Conservation (phyloP, 495 filamentous ascomycete species). For the Podospora bellae-mahoneyi region DNA sequence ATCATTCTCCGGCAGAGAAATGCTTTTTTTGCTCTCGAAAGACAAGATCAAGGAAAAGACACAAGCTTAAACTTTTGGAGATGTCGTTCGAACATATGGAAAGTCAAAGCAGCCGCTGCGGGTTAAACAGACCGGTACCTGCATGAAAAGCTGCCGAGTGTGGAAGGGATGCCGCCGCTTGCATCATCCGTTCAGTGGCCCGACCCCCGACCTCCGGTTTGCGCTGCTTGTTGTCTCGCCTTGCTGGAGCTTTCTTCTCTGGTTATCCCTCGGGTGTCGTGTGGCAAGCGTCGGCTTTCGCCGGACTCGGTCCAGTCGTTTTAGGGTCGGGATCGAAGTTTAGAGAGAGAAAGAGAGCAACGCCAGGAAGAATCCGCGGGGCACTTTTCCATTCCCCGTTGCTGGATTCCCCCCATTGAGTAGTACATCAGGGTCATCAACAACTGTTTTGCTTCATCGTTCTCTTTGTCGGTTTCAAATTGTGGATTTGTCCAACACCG, state of each 20-base stretch:
- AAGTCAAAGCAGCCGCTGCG: not conserved
- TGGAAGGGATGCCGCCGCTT: slow-evolving; percentile 2
- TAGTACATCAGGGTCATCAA: not conserved
- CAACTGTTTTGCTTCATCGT: not conserved
- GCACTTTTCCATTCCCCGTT: not conserved
- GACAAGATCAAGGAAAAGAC: not conserved
- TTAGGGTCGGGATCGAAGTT: not conserved
- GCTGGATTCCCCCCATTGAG: not conserved
- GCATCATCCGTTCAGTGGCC: not conserved
- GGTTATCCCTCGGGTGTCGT: not conserved
- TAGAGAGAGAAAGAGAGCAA: not conserved
- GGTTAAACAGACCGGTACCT: slow-evolving; percentile 17
- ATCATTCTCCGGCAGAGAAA: not conserved
- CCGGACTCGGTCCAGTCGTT: slow-evolving; percentile 7
- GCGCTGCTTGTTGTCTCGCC: not conserved
- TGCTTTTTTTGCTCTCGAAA: not conserved
- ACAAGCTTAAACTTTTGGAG: not conserved
- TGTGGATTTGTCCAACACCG: not conserved
- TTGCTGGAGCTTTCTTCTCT: not conserved
- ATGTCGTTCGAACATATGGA: not conserved
- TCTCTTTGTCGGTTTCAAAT: not conserved
- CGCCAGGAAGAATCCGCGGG: not conserved
- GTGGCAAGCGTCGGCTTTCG: slow-evolving; percentile 25
- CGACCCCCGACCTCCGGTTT: not conserved
- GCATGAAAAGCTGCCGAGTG: slow-evolving; percentile 7